Evolutionary conservation across 345 rosid species (phyloP), one percentile per base, ranked within the genome.

Genomic region (Cochlearia excelsa): DNA sequence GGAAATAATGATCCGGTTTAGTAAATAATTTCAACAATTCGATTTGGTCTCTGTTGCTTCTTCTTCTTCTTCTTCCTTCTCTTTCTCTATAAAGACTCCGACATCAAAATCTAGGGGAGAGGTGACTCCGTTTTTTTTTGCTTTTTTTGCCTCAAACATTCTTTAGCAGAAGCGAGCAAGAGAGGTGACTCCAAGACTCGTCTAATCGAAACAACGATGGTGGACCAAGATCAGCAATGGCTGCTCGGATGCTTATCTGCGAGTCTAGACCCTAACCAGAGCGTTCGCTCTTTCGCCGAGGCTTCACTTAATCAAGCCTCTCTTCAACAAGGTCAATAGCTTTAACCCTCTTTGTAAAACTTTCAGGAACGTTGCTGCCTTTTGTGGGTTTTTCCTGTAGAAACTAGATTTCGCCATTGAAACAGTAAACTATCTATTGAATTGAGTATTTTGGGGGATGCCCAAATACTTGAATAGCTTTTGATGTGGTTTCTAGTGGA

Each of bases 211-310:
- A 16, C 23, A 41, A 54, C 68, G 60, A 72, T 55, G 38, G 74
- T 79, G 31, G 91, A 86, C 77, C 78, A 78, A 69, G 95, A 88
- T 70, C 95, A 86, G 74, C 89, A 88, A 50, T 92, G 98, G 98
- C 81, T 92, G 5, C 79, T 85, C 44, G 84, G 80, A 57, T 88
- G 95, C 80, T 77, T 92, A 69, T 75, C 85, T 56, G 93, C 97
- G 37, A 86, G 90, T 40, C 90, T 92, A 16, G 96, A 92, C 69
- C 95, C 87, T 59, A 81, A 74, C 76, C 87, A 79, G 57, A 84
- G 80, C 54, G 81, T 84, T 73, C 93, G 97, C 51, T 84, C 95
- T 38, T 92, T 83, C 73, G 87, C 97, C 0, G 97, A 92, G 76
- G 77, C 87, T 40, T 86, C 95, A 6, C 95, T 92, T 42, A 63